Base-by-base conservation (phyloP, 2,329 filamentous ascomycete genomes). In the Zymoseptoria ardabiliae region DNA sequence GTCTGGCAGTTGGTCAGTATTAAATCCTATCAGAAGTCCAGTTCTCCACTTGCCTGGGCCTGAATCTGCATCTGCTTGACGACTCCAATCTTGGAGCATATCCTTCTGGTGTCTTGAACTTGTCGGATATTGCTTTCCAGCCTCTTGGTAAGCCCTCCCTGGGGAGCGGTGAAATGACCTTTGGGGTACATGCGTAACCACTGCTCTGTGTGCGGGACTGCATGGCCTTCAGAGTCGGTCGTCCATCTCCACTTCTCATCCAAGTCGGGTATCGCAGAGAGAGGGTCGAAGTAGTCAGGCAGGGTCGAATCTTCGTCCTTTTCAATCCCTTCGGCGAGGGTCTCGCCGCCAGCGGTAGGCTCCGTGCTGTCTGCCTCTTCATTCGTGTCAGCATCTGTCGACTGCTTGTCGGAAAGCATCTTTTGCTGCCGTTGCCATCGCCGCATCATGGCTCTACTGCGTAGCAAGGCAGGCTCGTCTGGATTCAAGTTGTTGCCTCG, bases 31-130 rank as follows among this genome's bases (percentile, higher is more conserved):
- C 11, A n/a, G 28, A n/a, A 51, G 20, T 20, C 20, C 7, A 13
- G 50, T n/a, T 20, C 30, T 30, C 28, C 54, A 70, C 78, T 71
- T 83, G 91, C 90, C 83, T 97, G 94, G 55, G 91, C 90, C 74
- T 99, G 94, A 57, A 97, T 85, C 76, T 99, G 94, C 94, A 99
- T 99, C 77, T 99, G 94, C 78, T 97, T 99, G 72, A 99, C 94
- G 62, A 99, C 91, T 54, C 90, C 88, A 72, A 99, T 96, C 76
- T 97, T 99, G 10, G 91, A 91, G 69, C 91, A 96, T 28, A 99
- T 83, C 72, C 97, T 97, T 66, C 94, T 84, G 0, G 94, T 99
- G 70, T 97, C 93, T 73, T 99, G 94, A 82, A 99, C 92, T 71
- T 97, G 92, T 61, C 85, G 85, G 75, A 97, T 90, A 68, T 99